Base-by-base conservation (phyloP, 179 eudicot genomes). In the Corrigiola litoralis region DNA sequence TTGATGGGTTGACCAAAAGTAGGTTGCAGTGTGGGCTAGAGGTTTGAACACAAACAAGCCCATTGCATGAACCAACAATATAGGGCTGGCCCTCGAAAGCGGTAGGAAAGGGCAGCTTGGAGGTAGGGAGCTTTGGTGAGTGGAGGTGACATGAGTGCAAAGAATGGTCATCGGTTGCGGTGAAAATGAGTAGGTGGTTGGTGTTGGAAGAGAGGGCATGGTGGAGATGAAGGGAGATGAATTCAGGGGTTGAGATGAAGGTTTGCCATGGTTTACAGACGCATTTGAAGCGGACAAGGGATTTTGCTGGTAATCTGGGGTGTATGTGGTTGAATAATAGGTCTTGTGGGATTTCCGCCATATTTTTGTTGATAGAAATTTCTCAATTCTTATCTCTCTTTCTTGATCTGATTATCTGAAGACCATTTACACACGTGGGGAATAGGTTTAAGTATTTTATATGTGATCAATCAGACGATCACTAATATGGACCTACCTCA, bases 251-350 rank as follows among this genome's bases (percentile, higher is more conserved):
- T 1, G 73, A 69, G 25, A 69, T 69, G 13, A 61, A 21, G 31
- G 60, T 34, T 17, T 58, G 25, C 67, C 55, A 69, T 33, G 42
- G 18, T 61, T 61, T 69, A 27, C 52, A 69, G 6, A 69, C 61
- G 2, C 67, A 69, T 17, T 69, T 69, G 45, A 69, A 69, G 17
- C 67, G 61, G 14, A 29, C 2, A 1, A 69, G 67, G 4, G 71
- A 67, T 33, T 67, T 67, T n/a, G 63, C 54, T 12, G 63, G 71
- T 36, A 67, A 46, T 57, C 42, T 29, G 33, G 73, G 53, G n/a
- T n/a, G n/a, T n/a, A n/a, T n/a, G n/a, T n/a, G n/a, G n/a, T n/a
- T n/a, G n/a, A n/a, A n/a, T n/a, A n/a, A n/a, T n/a, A n/a, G n/a
- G n/a, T n/a, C n/a, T n/a, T n/a, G n/a, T n/a, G n/a, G n/a, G n/a